These are phyloP conservation scores for Leccinum angustisporum DNA, from an alignment of 1,284 basidiomycete species.

Conservation along the genomic window DNA sequence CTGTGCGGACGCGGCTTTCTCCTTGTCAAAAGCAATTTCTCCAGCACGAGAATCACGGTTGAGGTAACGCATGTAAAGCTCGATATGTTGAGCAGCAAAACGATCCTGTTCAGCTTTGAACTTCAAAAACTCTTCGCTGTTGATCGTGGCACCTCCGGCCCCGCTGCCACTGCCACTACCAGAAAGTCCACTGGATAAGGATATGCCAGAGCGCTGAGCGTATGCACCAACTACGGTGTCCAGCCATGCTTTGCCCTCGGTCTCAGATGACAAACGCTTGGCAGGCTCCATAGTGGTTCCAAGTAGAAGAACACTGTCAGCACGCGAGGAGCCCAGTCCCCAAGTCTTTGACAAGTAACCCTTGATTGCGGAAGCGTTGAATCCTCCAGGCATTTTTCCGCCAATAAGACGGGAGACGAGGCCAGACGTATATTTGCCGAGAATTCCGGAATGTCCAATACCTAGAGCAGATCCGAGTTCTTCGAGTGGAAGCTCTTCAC, in stretches of 20 bases:
- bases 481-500: constrained; percentile 93
- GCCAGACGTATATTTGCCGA: constrained; percentile 95
- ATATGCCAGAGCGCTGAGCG: constrained; percentile 85
- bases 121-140: constrained; percentile 97
- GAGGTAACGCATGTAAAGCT: constrained; percentile 95
- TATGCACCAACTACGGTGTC: constrained; percentile 85
- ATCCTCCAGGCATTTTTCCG: constrained; percentile 98
- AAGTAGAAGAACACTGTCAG: constrained; percentile 89
- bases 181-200: constrained; percentile 68
- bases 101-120: constrained; percentile 93
- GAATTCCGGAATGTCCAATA: constrained; percentile 79
- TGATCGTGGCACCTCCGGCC: constrained; percentile 83
- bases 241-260: constrained; percentile 92
- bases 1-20: constrained; percentile 70
- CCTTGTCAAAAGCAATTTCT: constrained; percentile 84
- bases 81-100: constrained; percentile 91
- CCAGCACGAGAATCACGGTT: constrained; percentile 91
- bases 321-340: constrained; percentile 89
- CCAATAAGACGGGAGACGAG: constrained; percentile 91
- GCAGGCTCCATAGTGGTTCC: constrained; percentile 91
- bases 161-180: constrained; percentile 62
- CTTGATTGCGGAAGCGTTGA: constrained; percentile 95
- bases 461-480: constrained; percentile 89
- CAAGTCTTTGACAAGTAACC: constrained; percentile 86
- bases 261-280: constrained; percentile 90